Evolutionary conservation across 2,329 filamentous ascomycete species (phyloP).

Genomic region (Microthyrium microscopicum): DNA sequence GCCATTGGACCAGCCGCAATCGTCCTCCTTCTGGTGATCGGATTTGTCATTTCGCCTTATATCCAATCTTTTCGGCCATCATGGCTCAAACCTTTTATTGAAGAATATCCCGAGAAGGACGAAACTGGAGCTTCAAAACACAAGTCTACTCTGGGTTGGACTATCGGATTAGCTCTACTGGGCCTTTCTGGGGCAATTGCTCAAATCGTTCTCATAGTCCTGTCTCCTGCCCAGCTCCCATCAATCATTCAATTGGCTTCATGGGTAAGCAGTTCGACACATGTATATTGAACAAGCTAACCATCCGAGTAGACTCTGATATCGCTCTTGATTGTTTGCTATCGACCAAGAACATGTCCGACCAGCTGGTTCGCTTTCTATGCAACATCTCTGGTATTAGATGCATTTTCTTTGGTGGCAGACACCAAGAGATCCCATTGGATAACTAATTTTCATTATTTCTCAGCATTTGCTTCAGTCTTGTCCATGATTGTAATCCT

Average conservation of each 20-base stretch:
- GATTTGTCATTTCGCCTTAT: conserved; percentile 15
- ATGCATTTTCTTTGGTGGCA: conserved; percentile 10
- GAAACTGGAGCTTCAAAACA: conserved; percentile 17
- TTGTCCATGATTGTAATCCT: conserved; percentile 38
- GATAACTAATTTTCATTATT: conserved; percentile 16
- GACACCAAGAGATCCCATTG: conserved; percentile 10
- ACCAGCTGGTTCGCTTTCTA: conserved; percentile 22
- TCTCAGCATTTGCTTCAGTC: conserved; percentile 26
- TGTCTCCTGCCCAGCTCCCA: conserved; percentile 11
- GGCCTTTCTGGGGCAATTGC: conserved; percentile 14
- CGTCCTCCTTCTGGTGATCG: conserved; percentile 14
- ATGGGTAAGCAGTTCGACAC: too few relatives aligned
- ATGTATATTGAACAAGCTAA: too few relatives aligned
- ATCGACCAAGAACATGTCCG: conserved; percentile 26
- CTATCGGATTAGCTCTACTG: conserved; percentile 15
- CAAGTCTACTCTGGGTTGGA: conserved; percentile 13
- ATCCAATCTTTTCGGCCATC: conserved; percentile 20
- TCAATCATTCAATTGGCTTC: not conserved
- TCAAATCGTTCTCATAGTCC: conserved; percentile 14
- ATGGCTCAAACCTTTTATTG: conserved; percentile 37
- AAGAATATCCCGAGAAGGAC: conserved; percentile 22
- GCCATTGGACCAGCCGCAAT: conserved; percentile 16
- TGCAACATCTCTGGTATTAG: conserved; percentile 16
- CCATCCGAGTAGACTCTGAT: not conserved
- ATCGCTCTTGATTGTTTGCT: conserved; percentile 19